phyloP scores from a whole-genome alignment of 805 yeast genomes.

The Metschnikowia proteae region DNA sequence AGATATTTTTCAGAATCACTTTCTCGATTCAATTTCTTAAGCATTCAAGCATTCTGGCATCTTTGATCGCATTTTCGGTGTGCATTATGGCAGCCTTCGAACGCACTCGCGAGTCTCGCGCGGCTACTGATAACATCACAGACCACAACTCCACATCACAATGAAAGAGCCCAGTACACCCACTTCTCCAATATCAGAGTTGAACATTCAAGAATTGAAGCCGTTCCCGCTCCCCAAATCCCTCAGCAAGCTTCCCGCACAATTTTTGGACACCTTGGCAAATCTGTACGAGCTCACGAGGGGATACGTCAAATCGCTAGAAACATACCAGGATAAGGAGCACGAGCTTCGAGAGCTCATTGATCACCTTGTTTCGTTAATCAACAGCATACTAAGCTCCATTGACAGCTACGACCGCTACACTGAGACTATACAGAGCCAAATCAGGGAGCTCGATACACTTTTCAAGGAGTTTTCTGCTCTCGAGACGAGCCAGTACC shows the following conservation, averaged over 20 bases:
- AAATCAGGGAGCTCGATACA: constrained; percentile 22
- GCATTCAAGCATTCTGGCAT: too few relatives aligned
- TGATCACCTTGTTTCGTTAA: constrained; percentile 14
- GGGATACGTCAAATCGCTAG: constrained; percentile 23
- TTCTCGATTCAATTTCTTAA: too few relatives aligned
- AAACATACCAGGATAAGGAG: constrained; percentile 21
- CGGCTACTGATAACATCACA: neutral
- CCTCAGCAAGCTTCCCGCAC: constrained; percentile 28
- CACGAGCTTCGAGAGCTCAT: constrained; percentile 18
- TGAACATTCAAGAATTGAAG: constrained; percentile 7
- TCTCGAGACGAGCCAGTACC: constrained; percentile 38
- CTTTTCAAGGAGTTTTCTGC: constrained; percentile 31
- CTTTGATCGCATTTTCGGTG: too few relatives aligned
- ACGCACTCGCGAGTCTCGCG: neutral
- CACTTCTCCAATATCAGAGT: neutral
- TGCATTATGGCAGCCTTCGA: too few relatives aligned
- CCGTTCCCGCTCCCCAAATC: constrained; percentile 29
- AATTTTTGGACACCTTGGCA: constrained; percentile 24
- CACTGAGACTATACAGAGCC: constrained; percentile 22
- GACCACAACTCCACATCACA: neutral
- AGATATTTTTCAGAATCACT: too few relatives aligned
- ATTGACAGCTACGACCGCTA: constrained; percentile 18
- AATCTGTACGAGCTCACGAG: constrained; percentile 27
- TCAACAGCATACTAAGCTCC: constrained; percentile 22
- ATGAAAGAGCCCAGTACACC: neutral